Percentiles rank a stretch among this genome's conserved stretches.
Conservation (phyloP, 2,329 filamentous ascomycete genomes). For the Penicillium thymicola region DNA sequence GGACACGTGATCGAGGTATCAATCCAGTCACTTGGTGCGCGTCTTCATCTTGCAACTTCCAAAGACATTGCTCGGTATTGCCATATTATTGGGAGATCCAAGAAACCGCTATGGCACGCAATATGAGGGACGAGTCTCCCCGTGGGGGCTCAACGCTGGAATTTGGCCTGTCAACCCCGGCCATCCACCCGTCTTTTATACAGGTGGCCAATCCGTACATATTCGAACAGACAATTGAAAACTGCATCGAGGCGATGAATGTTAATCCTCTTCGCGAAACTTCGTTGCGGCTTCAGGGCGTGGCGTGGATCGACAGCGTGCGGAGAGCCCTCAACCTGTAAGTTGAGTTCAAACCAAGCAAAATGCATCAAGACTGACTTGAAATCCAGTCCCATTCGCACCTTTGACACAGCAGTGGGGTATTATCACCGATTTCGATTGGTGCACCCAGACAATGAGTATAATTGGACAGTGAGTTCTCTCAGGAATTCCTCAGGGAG, state of each 20-base stretch:
- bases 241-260: conserved; percentile 65
- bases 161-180: conserved; percentile 26
- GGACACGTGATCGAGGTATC: conserved; percentile 16
- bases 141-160: conserved; percentile 12
- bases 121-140: conserved; percentile 17
- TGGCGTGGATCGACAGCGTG: conserved; percentile 84
- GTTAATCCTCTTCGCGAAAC: conserved; percentile 78
- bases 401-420: conserved; percentile 84
- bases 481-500: not conserved
- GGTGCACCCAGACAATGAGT: conserved; percentile 78
- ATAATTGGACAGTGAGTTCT: conserved; percentile 61
- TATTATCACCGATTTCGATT: conserved; percentile 95
- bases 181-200: conserved; percentile 62
- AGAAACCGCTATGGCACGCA: conserved; percentile 19
- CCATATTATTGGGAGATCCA: not conserved
- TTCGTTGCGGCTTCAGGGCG: conserved; percentile 74
- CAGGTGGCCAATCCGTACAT: conserved; percentile 71
- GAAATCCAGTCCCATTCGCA: conserved; percentile 69
- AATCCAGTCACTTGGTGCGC: not conserved
- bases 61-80: not conserved
- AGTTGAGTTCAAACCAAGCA: conserved; percentile 32
- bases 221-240: conserved; percentile 75
- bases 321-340: conserved; percentile 75
- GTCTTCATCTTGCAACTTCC: conserved; percentile 2
- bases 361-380: conserved; percentile 10